phyloP scores from a whole-genome alignment of 805 yeast species.

The Kurtzmaniella cleridarum region DNA sequence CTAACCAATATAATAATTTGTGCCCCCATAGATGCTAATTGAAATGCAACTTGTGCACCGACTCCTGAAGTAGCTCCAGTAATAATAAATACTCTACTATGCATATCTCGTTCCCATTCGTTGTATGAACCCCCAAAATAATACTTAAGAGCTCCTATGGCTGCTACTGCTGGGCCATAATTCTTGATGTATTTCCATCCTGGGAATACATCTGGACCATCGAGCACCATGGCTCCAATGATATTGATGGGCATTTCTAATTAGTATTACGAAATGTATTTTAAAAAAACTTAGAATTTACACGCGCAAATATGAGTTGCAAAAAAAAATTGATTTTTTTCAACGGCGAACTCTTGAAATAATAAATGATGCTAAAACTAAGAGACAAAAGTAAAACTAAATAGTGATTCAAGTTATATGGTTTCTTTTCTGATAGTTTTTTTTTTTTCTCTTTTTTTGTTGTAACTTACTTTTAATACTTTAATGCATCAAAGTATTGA shows the following conservation, averaged over 20 bases:
- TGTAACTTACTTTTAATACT: too few species aligned
- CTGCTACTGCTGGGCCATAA: slow-evolving; percentile 52
- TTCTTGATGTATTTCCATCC: slow-evolving; percentile 57
- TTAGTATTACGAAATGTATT: background rate
- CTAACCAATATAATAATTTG: slow-evolving; percentile 74
- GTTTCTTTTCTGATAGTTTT: too few species aligned
- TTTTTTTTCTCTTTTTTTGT: too few species aligned
- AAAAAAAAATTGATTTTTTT: too few species aligned
- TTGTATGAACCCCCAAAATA: slow-evolving; percentile 77
- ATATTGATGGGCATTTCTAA: slow-evolving; percentile 77
- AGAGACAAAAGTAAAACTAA: too few species aligned
- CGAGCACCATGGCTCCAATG: slow-evolving; percentile 57
- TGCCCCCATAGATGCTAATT: slow-evolving; percentile 79
- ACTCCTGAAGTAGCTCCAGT: slow-evolving; percentile 95
- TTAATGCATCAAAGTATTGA: too few species aligned
- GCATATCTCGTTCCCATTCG: slow-evolving; percentile 89
- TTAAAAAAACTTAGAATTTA: background rate
- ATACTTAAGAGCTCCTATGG: slow-evolving; percentile 50
- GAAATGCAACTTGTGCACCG: slow-evolving; percentile 71
- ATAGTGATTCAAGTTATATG: too few species aligned
- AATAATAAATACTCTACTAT: slow-evolving; percentile 77
- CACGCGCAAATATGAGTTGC: background rate
- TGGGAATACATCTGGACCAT: slow-evolving; percentile 75
- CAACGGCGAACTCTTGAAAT: too few species aligned
- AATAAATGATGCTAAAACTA: too few species aligned